Evolutionary conservation across 257 asterid genomes (phyloP), one percentile per base, ranked within the genome.

Genomic region (Lantana camara): DNA sequence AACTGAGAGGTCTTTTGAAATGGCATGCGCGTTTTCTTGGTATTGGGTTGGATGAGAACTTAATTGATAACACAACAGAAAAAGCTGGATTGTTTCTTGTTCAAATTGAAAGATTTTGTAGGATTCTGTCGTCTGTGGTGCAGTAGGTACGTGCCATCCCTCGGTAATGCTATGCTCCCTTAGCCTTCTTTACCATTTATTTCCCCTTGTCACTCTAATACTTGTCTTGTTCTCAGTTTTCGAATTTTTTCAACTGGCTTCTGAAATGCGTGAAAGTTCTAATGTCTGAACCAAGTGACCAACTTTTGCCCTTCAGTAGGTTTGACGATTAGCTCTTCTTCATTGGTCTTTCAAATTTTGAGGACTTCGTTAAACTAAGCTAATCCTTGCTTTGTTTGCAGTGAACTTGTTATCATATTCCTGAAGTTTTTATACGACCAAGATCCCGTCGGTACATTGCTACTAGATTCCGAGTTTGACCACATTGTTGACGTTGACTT

Each of bases 231-330:
- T 60, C 70, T 56, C 86, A 94, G 99, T 94, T 87, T 72, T 88
- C 99, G 69, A 94, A 90, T 77, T 94, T 94, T 80, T 90, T 94
- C 95, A 86, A 83, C 79, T 94, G 99, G 99, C 96, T 94, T 79
- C 89, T 84, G 64, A 94, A 87, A 79, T 86, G 84, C 44, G 93
- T 85, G 75, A 90, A 87, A 89, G 84, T 85, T 51, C 83, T 94
- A 62, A 88, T 88, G 96, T 88, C 99, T 29, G 99, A 94, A 77
- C 95, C 96, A 70, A 84, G 92, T 57, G 96, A 94, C 73, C 95
- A 88, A 73, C 90, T 85, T 77, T 78, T 70, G 71, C 97, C 96
- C 56, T 88, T 94, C 77, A 94, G 86, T 75, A 90, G 99, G 99
- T 93, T 74, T 66, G 91, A 64, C 68, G 66, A 68, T 49, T 58